phyloP scores from a whole-genome alignment of 2,329 filamentous ascomycete species.

The Xylaria sp. region DNA sequence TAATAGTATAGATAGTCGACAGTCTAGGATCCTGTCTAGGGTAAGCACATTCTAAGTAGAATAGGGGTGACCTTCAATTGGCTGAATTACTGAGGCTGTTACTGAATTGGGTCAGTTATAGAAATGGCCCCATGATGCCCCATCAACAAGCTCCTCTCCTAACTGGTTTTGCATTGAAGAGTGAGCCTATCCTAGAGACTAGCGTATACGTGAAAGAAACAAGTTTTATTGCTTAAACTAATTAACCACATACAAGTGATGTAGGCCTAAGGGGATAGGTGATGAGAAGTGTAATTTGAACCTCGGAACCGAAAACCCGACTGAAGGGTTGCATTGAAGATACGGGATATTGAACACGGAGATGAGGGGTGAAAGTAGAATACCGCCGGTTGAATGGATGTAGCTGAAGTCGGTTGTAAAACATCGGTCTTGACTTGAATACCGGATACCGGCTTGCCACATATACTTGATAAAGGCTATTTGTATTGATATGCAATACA shows the following conservation, averaged over 20 bases:
- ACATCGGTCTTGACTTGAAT: not conserved
- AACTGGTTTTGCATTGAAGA: slow-evolving; percentile 10
- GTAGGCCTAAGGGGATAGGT: not conserved
- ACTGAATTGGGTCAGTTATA: slow-evolving; percentile 22
- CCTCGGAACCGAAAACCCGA: not conserved
- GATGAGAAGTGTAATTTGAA: not conserved
- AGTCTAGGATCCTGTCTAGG: not conserved
- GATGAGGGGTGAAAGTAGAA: slow-evolving; percentile 1
- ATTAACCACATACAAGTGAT: not conserved
- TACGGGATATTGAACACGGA: slow-evolving; percentile 1
- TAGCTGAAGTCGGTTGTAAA: not conserved
- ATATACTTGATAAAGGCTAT: not conserved
- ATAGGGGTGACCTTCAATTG: slow-evolving; percentile 14
- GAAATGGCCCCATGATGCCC: slow-evolving; percentile 21
- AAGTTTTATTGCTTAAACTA: slow-evolving; percentile 7
- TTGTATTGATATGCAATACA: not conserved
- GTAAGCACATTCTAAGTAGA: slow-evolving; percentile 6
- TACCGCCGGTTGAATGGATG: not conserved
- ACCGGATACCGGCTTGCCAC: not conserved
- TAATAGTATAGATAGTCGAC: slow-evolving; percentile 4
- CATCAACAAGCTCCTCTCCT: slow-evolving; percentile 10
- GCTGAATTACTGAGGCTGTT: slow-evolving; percentile 3
- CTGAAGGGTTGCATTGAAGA: not conserved
- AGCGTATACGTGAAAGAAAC: not conserved
- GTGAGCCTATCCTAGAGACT: not conserved